Evolutionary conservation across 345 rosid genomes (phyloP).

Genomic region (Limnanthes douglasii): DNA sequence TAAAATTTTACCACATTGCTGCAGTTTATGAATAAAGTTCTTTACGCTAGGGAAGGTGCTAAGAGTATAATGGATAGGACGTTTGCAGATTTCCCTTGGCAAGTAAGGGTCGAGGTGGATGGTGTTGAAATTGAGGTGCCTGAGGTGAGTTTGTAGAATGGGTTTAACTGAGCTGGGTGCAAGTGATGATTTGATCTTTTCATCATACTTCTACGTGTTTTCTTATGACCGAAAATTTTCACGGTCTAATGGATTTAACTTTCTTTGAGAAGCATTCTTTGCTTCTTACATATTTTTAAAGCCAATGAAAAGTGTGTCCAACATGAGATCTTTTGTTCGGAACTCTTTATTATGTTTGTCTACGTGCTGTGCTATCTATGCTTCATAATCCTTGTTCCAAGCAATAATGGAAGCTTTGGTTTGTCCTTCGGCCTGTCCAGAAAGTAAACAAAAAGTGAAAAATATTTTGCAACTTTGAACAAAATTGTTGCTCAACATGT

Average conservation of each 20-base stretch:
- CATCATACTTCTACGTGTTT: too few relatives aligned
- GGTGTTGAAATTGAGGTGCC: constrained; percentile 79
- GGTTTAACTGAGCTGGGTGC: neutral
- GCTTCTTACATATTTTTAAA: too few relatives aligned
- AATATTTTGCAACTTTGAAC: too few relatives aligned
- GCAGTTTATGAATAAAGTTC: constrained; percentile 92
- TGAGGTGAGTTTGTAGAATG: constrained; percentile 35
- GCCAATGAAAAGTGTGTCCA: too few relatives aligned
- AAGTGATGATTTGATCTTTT: neutral
- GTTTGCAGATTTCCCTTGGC: constrained; percentile 74
- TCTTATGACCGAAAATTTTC: too few relatives aligned
- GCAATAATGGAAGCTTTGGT: too few relatives aligned
- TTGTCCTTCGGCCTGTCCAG: neutral
- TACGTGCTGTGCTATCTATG: too few relatives aligned
- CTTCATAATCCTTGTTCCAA: too few relatives aligned
- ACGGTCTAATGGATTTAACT: too few relatives aligned
- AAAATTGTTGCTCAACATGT: neutral
- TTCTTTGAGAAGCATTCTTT: too few relatives aligned
- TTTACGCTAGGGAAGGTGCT: constrained; percentile 90
- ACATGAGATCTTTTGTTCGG: too few relatives aligned
- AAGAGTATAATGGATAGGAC: constrained; percentile 87
- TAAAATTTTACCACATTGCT: constrained; percentile 8
- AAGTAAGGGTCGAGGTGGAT: constrained; percentile 81
- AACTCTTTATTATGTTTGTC: too few relatives aligned
- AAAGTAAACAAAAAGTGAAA: neutral